Evolutionary conservation across 2,329 filamentous ascomycete species (phyloP), one percentile per base, ranked within the genome.

Genomic region (Botrytis byssoidea): DNA sequence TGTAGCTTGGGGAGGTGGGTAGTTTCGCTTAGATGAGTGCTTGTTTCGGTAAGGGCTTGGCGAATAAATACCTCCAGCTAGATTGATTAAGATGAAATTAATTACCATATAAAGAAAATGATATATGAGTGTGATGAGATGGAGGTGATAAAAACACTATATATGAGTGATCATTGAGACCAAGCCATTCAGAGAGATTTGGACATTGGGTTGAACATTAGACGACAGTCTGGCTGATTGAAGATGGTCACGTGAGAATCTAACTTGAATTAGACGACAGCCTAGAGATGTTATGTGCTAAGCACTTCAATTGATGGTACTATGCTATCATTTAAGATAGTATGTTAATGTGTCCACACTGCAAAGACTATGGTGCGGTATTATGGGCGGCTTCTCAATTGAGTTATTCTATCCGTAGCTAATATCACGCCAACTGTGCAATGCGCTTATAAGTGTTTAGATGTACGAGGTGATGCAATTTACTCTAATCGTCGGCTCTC

Each of bases 61-160:
- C 51, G n/a, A 3, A 3, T n/a, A 12, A 25, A 42, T 63, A 40
- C 2, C 37, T n/a, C n/a, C n/a, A n/a, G n/a, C n/a, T 40, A 40
- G 37, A 40, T 18, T 10, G 60, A 16, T 42, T 29, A 12, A 40
- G 20, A 42, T 12, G 29, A 1, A 42, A 63, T 29, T 12, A 10
- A 20, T 42, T 29, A n/a, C 0, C 4, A 14, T 25, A 9, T 18
- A 40, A 0, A 16, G 12, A 20, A n/a, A 20, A 29, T 20, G 0
- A 7, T 1, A 14, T 12, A 7, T 29, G 4, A 20, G 12, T 1
- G 0, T 64, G 2, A 42, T 42, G 16, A 29, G 2, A 64, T 44
- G 6, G 10, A n/a, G 3, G 25, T 29, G 14, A 29, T 10, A 25
- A 29, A 3, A 16, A 42, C 4, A 18, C 7, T 12, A 1, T 2